These are phyloP conservation scores for Camellia oleifera DNA, from an alignment of 179 eudicot species.

Conservation along the genomic window DNA sequence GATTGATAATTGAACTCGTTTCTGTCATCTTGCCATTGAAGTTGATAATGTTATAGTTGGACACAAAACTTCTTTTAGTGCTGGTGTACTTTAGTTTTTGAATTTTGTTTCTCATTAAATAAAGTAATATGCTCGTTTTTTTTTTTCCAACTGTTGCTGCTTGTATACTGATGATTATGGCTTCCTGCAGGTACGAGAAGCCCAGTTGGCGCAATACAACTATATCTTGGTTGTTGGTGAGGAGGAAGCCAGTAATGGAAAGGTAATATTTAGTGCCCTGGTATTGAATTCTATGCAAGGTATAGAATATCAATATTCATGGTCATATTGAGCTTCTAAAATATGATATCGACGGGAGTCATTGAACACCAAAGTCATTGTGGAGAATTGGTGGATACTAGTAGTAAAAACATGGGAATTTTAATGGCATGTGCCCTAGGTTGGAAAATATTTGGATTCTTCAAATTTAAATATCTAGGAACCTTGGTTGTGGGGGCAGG, in stretches of 20 bases:
- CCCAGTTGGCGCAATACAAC: slow-evolving; percentile 87
- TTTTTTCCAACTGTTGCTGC: background rate
- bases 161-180: slow-evolving; percentile 10
- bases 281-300: background rate
- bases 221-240: slow-evolving; percentile 94
- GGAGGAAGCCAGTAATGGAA: slow-evolving; percentile 57
- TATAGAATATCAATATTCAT: background rate
- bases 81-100: too few relatives aligned
- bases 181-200: slow-evolving; percentile 74
- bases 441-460: background rate
- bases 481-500: too few relatives aligned
- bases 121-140: background rate
- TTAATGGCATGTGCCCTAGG: background rate
- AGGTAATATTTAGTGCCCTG: slow-evolving; percentile 38
- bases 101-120: background rate
- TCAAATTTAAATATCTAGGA: background rate
- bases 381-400: background rate
- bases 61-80: background rate
- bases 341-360: background rate
- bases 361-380: background rate
- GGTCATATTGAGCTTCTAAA: background rate
- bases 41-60: background rate
- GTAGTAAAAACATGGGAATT: background rate
- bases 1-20: too few relatives aligned
- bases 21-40: too few relatives aligned